Base-by-base conservation (phyloP, 1,284 basidiomycete species). In the Moesziomyces globuligerus region DNA sequence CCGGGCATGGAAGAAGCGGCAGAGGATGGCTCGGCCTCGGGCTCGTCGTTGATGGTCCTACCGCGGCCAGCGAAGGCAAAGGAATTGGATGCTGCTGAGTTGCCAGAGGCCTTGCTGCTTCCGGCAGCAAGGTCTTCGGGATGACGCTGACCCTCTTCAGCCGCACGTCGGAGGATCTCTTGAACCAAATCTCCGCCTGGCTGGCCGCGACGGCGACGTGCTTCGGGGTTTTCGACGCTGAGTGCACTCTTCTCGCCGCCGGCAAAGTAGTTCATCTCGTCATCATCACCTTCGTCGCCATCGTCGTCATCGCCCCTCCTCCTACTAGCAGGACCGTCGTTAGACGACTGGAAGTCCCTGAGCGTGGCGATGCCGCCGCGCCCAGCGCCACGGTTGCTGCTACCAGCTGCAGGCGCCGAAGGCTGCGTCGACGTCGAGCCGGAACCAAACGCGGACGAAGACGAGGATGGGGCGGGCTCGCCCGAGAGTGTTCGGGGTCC, bases 221-320 rank as follows among this genome's bases (percentile, higher is more conserved):
- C 72, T 48, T 84, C 81, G 3, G 94, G 95, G 79, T 94, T 93
- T 83, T 96, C 88, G 1, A 98, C 88, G 3, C 90, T 91, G 36
- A 98, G 86, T 0, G 94, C 95, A 83, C 94, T 97, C 25, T 75
- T 70, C 52, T 81, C 81, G 21, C 82, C 82, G 13, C 82, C 82
- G 11, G 82, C 70, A 58, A 70, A 83, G 39, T 81, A 67, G 49
- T 83, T 79, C 42, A 77, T 67, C 38, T 79, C 76, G 29, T 78
- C 77, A 26, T 72, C 62, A 23, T 69, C 61, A 6, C 69, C 76
- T n/a, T 72, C 65, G 6, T 71, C 76, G 9, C 72, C 76, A 10
- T 79, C 79, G 4, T 67, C 60, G 28, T 75, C 75, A 15, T 70
- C 70, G n/a, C 55, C 67, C 36, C 61, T 40, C 39, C 69, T 54